Evolutionary conservation across 495 filamentous ascomycete species (phyloP), one percentile per base, ranked within the genome.

Genomic region (Penicillium angulare): DNA sequence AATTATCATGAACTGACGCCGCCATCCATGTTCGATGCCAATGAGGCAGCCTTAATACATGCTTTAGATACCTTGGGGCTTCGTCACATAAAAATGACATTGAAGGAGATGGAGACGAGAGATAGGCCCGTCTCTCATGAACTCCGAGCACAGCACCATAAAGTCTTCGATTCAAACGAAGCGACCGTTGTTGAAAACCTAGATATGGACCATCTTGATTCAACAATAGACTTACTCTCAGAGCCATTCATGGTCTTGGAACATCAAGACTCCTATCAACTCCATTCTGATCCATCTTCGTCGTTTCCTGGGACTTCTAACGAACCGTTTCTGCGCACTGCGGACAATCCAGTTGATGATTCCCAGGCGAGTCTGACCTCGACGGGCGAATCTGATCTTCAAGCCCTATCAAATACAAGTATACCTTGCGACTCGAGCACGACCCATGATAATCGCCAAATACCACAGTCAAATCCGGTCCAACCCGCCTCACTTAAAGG

Each of bases 41-140:
- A 52, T 21, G 50, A 52, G 12, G 16, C 10, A 12, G 40, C 43
- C n/a, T 47, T 47, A 7, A 52, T 41, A 41, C 40, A 43, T 42
- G 26, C 43, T n/a, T 32, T 47, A 15, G 35, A 42, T 5, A 47
- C 26, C 16, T 22, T 36, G 2, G 42, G 43, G 5, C 36, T 47
- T 47, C 34, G 36, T 9, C 35, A 53, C 29, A 34, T 53, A 6
- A 27, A 47, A 16, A 42, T 15, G 20, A 27, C 50, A 10, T 36
- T 47, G 29, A 36, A 53, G 10, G 36, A 20, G 15, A 47, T 42
- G 10, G 50, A 27, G 26, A 47, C 35, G 18, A 53, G 40, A 20
- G 27, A 53, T 5, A 31, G 15, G 24, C 10, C 21, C 10, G 9
- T 8, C 0, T 44, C 15, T 8, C 4, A 17, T 18, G 7, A 1